Evolutionary conservation across 306 rosid species (phyloP), one percentile per base, ranked within the genome.

Genomic region (Medicago truncatula): DNA sequence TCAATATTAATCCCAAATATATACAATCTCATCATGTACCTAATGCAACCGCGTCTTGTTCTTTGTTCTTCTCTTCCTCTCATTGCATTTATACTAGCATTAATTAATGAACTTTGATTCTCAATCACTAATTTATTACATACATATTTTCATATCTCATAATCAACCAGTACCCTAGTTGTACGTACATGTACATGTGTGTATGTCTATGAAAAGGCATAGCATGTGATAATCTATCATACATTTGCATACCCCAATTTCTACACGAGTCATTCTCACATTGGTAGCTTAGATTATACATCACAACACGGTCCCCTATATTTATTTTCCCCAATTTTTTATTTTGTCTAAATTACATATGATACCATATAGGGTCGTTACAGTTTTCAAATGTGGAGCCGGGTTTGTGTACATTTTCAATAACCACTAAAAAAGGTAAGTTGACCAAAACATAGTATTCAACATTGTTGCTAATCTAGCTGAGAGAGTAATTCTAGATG

Each of bases 141-240:
- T 58, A 23, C 11, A 50, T 34, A 14, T 14, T 53, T 43, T 23
- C 7, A 43, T 44, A 44, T 12, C 50, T 44, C 50, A 44, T 44
- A 1, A 3, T 46, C 52, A 40, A 40, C 11, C 14, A 15, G n/a
- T 46, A 46, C 52, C 52, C 52, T 46, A 46, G 8, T 67, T 67
- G 77, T 76, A 59, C 8, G 25, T 41, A 21, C 8, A 7, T 28
- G 57, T 71, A 25, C 41, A 65, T 40, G 9, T 58, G 5, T 72
- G 23, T 67, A 47, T 68, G 57, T 59, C 74, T 78, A 40, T 68
- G 80, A 78, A 56, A 46, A 34, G 50, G 52, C 78, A 83, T n/a
- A 17, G 13, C 86, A 83, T 58, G 81, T 75, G 83, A 75, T 63
- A 0, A 3, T 18, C 16, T 16, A 53, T 73, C 56, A 60, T 40